These are phyloP conservation scores for Aspergillus sojae DNA, from an alignment of 2,329 filamentous ascomycete species.

Conservation along the genomic window DNA sequence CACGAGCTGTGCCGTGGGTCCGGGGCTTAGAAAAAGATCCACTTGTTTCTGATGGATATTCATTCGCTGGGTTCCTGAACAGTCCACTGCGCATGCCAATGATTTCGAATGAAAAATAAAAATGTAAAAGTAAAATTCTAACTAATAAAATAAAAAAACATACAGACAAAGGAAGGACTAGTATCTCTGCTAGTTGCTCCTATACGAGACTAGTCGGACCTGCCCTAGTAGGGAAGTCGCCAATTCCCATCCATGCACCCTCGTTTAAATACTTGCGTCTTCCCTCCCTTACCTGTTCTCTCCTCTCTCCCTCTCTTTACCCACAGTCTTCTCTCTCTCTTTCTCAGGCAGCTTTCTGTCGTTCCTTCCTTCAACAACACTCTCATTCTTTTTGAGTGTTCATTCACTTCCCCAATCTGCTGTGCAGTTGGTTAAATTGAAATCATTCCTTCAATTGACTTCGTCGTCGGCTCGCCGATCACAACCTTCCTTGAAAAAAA, in stretches of 20 bases:
- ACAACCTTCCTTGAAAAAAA: neutral
- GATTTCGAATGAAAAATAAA: neutral
- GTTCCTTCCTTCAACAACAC: slow-evolving; percentile 18
- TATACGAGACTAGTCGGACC: neutral
- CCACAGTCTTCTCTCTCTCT: slow-evolving; percentile 8
- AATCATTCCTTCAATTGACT: slow-evolving; percentile 5
- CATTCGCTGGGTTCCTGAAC: slow-evolving; percentile 1
- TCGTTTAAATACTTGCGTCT: slow-evolving; percentile 2
- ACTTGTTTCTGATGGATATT: neutral
- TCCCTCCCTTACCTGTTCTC: slow-evolving; percentile 4
- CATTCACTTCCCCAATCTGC: slow-evolving; percentile 16
- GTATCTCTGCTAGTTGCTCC: neutral
- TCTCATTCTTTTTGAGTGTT: slow-evolving; percentile 13
- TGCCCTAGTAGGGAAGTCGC: too few relatives aligned
- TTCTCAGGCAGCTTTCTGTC: slow-evolving; percentile 21
- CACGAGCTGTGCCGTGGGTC: slow-evolving; percentile 2
- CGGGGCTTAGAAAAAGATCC: neutral
- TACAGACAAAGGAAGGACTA: neutral
- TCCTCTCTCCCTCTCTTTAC: slow-evolving; percentile 11
- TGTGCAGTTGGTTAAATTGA: slow-evolving; percentile 21
- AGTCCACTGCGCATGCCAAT: neutral
- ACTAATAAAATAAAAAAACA: neutral
- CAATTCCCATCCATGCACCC: neutral
- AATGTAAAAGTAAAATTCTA: neutral
- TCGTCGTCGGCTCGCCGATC: neutral